Evolutionary conservation across 768 basidiomycete genomes (phyloP), one percentile per base, ranked within the genome.

Genomic region (Phaeotremella skinneri): DNA sequence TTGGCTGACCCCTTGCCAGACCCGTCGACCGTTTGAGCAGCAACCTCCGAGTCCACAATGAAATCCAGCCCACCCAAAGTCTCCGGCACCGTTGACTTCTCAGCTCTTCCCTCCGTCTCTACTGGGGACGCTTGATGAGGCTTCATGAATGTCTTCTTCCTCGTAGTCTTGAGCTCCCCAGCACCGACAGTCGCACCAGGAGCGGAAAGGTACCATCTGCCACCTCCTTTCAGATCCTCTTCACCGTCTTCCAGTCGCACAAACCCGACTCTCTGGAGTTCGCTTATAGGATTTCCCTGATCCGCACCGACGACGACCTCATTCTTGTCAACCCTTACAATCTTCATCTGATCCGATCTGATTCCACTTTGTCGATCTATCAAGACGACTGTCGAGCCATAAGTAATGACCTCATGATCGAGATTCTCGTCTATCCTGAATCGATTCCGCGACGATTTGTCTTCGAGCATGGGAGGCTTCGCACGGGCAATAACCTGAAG

Each of bases 191-290:
- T 81, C 16, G 90, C 90, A 7, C 90, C 89, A 3, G 90, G 89
- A 26, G 91, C 91, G 45, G 88, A 89, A 52, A 96, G 78, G 75
- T 92, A 96, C 78, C 89, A 89, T 71, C 90, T 37, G 3, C 49
- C 62, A 25, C 34, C 56, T 4, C 47, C 34, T n/a, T 21, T 29
- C 21, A 57, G 41, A 6, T 48, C 48, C 2, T 55, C 48, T 2
- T 39, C 57, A 87, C 89, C 59, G 84, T 89, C 88, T 54, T 89
- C 84, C 55, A 89, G 82, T 70, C 91, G 88, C 42, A 73, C 66
- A 29, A 97, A 80, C 1, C 91, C 92, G 61, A 97, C 89, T 80
- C 93, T 91, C 79, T 97, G 92, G 86, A 97, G 90, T 76, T 94
- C 91, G 70, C 90, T 91, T 62, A 97, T 89, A 41, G 91, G 92